Base-by-base conservation (phyloP, 345 rosid genomes). In the Euphorbia peplus region DNA sequence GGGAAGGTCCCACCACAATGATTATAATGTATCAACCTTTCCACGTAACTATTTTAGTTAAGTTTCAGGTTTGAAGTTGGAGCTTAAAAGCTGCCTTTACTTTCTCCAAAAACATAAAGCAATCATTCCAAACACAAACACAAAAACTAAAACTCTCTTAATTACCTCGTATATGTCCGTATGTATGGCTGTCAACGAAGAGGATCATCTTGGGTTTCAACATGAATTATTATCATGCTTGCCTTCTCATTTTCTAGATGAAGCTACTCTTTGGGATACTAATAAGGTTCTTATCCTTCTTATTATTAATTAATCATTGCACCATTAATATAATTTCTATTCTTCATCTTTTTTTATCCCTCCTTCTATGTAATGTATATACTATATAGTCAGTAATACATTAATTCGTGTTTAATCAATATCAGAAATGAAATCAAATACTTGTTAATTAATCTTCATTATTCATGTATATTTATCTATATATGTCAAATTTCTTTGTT, bases 41-140 rank as follows among this genome's bases (percentile, higher is more conserved):
- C 60, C 69, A 67, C 66, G 64, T 24, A 67, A 68, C 59, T 73
- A 82, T 75, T 77, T 14, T 85, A 84, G 92, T 81, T 88, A 72
- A 60, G 84, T 74, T 85, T 81, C 96, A 83, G 96, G 96, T 92
- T 74, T 66, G 83, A 83, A 80, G 93, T 82, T 83, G 90, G 91
- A 81, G 73, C 61, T 13, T 70, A 67, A 74, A 78, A 26, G 35
- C 60, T 79, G 67, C 70, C 69, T 66, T 64, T 55, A 24, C 68
- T 1, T 56, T 29, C 8, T 13, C 19, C 28, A 51, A 60, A 58
- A 74, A 72, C 55, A 69, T 60, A 57, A 35, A 35, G 4, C 39
- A 35, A 35, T n/a, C n/a, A n/a, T n/a, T n/a, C n/a, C n/a, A n/a
- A n/a, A n/a, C n/a, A n/a, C n/a, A n/a, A n/a, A n/a, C n/a, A n/a